Conservation (phyloP, 169 alveolate species). For the Haemoproteus tartakovskyi region DNA sequence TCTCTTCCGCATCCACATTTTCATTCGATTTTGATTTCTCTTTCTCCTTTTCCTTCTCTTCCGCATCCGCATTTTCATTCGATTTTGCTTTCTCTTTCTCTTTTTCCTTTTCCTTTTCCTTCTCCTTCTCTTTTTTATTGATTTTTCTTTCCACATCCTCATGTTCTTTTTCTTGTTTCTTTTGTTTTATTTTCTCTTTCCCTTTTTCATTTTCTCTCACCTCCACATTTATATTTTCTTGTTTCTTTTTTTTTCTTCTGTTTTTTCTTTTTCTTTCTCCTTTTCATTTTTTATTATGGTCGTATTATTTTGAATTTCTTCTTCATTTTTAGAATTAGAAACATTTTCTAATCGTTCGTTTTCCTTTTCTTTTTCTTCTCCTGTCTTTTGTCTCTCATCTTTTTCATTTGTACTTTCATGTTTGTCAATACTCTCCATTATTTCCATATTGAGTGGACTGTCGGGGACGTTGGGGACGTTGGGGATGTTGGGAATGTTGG, state of each 20-base stretch:
- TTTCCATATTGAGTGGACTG: background rate
- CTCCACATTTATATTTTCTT: background rate
- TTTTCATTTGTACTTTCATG: background rate
- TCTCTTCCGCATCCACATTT: too few relatives aligned
- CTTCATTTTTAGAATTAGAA: too few relatives aligned
- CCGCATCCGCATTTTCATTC: too few relatives aligned
- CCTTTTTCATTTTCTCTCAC: background rate
- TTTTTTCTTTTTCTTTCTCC: constrained; percentile 1
- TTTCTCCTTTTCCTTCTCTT: too few relatives aligned
- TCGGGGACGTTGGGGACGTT: background rate
- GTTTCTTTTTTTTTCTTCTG: background rate
- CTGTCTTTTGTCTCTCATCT: background rate
- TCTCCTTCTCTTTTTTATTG: too few relatives aligned
- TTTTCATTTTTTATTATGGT: too few relatives aligned
- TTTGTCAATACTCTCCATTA: background rate
- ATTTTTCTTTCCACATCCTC: background rate
- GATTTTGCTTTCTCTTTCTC: too few relatives aligned
- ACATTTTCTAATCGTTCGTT: too few relatives aligned
- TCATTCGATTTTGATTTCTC: too few relatives aligned
- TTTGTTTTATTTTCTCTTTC: background rate
- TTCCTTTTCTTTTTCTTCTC: background rate
- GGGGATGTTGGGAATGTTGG: too few relatives aligned
- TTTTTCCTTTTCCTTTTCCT: too few relatives aligned
- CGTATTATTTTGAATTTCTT: too few relatives aligned
- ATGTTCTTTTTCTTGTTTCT: background rate